phyloP scores from a whole-genome alignment of 2,329 filamentous ascomycete genomes.

The Aspergillus tanneri region DNA sequence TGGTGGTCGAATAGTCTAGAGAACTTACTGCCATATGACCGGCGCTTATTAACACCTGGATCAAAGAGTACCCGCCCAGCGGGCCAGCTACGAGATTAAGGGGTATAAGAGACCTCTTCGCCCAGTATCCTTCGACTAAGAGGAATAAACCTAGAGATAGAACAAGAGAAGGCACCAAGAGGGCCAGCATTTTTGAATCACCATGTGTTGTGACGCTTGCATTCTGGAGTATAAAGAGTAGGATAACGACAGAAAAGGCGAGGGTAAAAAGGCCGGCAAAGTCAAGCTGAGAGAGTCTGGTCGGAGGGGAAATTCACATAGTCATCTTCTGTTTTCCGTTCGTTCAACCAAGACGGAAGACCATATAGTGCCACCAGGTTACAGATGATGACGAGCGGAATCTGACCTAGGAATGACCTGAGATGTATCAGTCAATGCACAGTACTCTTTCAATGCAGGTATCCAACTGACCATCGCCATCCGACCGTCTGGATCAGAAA shows the following conservation, averaged over 20 bases:
- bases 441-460: no score
- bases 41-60: background rate
- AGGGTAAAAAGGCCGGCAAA: background rate
- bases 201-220: background rate
- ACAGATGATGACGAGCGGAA: conserved; percentile 2
- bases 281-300: background rate
- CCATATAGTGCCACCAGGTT: background rate
- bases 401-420: conserved; percentile 6
- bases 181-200: background rate
- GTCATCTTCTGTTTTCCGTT: background rate
- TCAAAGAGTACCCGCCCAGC: background rate
- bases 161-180: background rate
- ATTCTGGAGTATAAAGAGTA: conserved; percentile 2
- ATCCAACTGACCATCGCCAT: conserved; percentile 59
- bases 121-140: conserved; percentile 5
- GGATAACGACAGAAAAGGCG: background rate
- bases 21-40: conserved; percentile 3
- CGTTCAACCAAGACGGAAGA: conserved; percentile 3
- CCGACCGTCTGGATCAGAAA: conserved; percentile 67
- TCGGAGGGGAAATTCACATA: background rate
- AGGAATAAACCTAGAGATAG: background rate
- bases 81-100: background rate
- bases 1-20: background rate
- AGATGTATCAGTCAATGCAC: background rate
- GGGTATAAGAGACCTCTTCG: background rate